Conservation (phyloP, 306 rosid genomes). For the Vigna trinervia region DNA sequence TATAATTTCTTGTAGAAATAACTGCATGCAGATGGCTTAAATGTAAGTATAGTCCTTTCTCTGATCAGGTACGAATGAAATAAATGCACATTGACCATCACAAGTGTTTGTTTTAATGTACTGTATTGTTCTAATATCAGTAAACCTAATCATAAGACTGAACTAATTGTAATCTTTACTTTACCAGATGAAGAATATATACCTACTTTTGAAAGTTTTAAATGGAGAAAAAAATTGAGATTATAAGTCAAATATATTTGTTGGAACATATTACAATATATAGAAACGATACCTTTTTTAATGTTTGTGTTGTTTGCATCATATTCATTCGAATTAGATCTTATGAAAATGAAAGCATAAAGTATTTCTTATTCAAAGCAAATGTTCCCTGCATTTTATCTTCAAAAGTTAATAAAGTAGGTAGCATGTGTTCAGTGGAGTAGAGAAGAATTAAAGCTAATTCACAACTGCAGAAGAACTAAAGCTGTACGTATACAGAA, state of each 20-base stretch:
- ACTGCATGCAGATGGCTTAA: neutral
- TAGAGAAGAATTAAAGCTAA: neutral
- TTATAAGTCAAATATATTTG: neutral
- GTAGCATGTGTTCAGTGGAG: neutral
- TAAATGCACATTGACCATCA: neutral
- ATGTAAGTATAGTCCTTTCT: neutral
- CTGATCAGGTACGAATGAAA: neutral
- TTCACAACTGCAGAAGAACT: neutral
- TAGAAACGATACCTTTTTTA: too few relatives aligned
- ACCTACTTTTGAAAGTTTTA: neutral
- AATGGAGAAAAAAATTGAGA: neutral
- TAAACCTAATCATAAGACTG: neutral
- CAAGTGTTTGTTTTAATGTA: neutral
- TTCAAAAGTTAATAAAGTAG: conserved; percentile 6
- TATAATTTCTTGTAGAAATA: neutral
- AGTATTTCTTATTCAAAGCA: neutral
- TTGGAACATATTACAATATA: neutral
- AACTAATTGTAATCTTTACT: neutral
- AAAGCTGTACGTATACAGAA: neutral
- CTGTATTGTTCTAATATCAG: too few relatives aligned
- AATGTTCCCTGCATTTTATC: neutral
- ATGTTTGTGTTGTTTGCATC: too few relatives aligned
- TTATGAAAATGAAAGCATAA: neutral
- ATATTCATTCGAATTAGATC: neutral
- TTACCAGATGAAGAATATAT: neutral